Evolutionary conservation across 441 rosid genomes (phyloP).

Genomic region (Hura crepitans): DNA sequence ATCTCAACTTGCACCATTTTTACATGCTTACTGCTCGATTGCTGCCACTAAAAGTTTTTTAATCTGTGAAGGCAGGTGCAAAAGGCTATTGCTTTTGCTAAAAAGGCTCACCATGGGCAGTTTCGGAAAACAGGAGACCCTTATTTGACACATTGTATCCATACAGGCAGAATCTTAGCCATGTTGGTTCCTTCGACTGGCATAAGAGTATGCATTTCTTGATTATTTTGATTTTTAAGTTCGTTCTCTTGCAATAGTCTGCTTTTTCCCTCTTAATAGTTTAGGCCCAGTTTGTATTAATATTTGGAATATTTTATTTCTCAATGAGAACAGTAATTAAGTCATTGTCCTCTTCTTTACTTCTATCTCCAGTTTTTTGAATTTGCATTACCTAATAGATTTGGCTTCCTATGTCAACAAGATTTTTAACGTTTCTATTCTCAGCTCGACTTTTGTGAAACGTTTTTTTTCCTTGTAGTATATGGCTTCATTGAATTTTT

Average conservation of each 20-base stretch:
- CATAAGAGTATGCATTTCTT: conserved; percentile 39
- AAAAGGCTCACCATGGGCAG: conserved; percentile 62
- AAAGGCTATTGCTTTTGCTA: conserved; percentile 70
- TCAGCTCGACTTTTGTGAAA: not conserved
- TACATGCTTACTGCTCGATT: not conserved
- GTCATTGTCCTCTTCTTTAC: not conserved
- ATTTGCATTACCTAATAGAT: not conserved
- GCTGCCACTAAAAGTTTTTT: conserved; percentile 27
- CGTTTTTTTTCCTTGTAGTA: not conserved
- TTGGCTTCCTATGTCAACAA: not conserved
- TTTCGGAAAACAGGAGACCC: conserved; percentile 71
- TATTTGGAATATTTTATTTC: not conserved
- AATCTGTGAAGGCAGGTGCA: conserved; percentile 72
- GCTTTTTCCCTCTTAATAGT: not conserved
- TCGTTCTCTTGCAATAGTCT: not conserved
- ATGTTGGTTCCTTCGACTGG: conserved; percentile 64
- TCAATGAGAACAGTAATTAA: not conserved
- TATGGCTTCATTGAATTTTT: not conserved
- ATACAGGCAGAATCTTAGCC: conserved; percentile 62
- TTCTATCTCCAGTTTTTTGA: not conserved
- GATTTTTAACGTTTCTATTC: not conserved
- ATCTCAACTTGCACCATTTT: conserved; percentile 25
- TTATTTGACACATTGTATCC: conserved; percentile 61
- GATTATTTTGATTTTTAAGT: not conserved
- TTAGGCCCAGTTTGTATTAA: not conserved